These are phyloP conservation scores for Monilinia fructigena DNA, from an alignment of 2,329 filamentous ascomycete genomes.

Conservation along the genomic window DNA sequence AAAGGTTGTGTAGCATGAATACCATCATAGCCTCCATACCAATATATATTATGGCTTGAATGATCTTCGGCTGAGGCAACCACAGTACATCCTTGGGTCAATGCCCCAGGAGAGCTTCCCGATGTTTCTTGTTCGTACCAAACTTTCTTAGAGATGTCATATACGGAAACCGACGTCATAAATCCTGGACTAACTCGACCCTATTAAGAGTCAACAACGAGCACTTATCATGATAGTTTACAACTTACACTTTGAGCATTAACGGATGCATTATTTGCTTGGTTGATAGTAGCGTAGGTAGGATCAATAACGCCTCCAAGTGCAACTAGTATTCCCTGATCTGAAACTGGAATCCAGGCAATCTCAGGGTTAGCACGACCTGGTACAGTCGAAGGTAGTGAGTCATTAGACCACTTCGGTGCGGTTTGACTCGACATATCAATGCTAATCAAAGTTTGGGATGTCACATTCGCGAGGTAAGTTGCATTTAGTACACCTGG, in stretches of 20 bases:
- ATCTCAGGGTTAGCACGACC: conserved; percentile 63
- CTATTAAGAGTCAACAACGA: conserved; percentile 40
- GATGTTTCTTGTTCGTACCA: conserved; percentile 74
- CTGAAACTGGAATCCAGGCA: conserved; percentile 75
- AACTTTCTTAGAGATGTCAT: conserved; percentile 65
- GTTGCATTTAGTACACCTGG: conserved; percentile 27
- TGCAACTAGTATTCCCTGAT: conserved; percentile 72
- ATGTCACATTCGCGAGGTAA: conserved; percentile 42
- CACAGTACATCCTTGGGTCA: conserved; percentile 71
- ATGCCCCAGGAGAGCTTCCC: conserved; percentile 58
- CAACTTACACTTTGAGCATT: conserved; percentile 44
- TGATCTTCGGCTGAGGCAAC: conserved; percentile 68
- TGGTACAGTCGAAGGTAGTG: conserved; percentile 50
- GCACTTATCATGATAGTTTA: no score
- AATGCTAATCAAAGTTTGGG: conserved; percentile 58
- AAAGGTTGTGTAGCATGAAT: conserved; percentile 48
- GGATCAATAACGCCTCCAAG: conserved; percentile 71
- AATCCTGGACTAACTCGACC: conserved; percentile 66
- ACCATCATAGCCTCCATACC: conserved; percentile 71
- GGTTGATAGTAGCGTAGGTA: conserved; percentile 43
- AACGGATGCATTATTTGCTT: conserved; percentile 38
- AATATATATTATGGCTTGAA: conserved; percentile 73
- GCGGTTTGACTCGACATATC: conserved; percentile 54
- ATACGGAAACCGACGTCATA: conserved; percentile 70
- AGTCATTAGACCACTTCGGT: conserved; percentile 57